Conservation (phyloP, 257 asterid genomes). For the Solanum lignicaule region DNA sequence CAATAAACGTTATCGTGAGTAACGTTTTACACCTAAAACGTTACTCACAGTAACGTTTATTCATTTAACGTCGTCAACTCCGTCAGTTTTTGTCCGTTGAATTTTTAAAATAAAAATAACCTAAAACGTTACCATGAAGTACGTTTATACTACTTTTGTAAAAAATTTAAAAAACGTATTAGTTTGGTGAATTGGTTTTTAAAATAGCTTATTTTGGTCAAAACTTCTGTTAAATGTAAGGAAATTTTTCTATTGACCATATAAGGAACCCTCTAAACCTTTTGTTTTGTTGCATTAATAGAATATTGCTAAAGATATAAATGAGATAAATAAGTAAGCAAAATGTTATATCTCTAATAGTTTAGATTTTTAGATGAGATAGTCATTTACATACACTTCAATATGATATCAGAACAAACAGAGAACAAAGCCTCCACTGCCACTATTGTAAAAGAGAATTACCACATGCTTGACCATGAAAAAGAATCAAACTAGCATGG, state of each 20-base stretch:
- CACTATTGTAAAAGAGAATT: background rate
- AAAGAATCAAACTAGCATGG: background rate
- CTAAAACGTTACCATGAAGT: too few species aligned
- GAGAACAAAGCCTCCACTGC: background rate
- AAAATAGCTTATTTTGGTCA: too few species aligned
- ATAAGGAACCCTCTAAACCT: background rate
- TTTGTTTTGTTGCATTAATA: background rate
- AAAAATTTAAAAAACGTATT: too few species aligned
- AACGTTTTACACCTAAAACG: too few species aligned
- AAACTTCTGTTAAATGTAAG: background rate
- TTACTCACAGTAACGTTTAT: too few species aligned
- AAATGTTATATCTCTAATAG: background rate
- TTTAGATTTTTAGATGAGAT: background rate
- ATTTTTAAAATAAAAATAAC: too few species aligned
- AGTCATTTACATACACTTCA: background rate
- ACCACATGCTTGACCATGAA: background rate
- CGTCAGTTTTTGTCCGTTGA: too few species aligned
- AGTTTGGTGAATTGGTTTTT: too few species aligned
- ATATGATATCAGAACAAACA: background rate
- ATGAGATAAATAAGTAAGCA: background rate
- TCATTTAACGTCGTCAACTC: too few species aligned
- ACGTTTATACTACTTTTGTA: too few species aligned
- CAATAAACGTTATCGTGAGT: too few species aligned
- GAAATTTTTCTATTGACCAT: background rate
- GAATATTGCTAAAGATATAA: background rate